Conservation (phyloP, 2,329 filamentous ascomycete species). For the Fusarium sacchari region DNA sequence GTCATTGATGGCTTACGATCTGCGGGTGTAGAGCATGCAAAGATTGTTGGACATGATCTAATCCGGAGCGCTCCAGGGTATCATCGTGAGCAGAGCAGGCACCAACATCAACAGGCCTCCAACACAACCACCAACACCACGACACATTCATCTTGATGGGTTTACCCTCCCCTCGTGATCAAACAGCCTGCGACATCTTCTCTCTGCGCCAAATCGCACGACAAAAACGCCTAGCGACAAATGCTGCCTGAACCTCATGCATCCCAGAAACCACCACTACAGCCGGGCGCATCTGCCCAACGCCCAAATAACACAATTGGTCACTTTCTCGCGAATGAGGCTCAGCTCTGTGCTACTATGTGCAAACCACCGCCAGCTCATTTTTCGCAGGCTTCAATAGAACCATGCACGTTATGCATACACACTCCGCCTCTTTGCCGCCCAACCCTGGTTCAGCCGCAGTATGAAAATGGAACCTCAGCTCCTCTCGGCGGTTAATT, state of each 20-base stretch:
- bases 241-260: background rate
- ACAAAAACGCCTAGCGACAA: background rate
- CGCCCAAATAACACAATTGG: background rate
- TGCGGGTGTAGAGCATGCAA: background rate
- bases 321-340: background rate
- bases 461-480: background rate
- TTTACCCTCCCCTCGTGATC: background rate
- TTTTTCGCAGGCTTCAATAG: background rate
- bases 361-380: background rate
- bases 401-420: background rate
- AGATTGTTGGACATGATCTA: background rate
- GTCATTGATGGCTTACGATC: background rate
- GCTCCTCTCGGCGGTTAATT: background rate
- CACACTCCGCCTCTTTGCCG: constrained; percentile 1
- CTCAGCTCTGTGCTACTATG: background rate
- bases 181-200: background rate
- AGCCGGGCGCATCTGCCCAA: background rate
- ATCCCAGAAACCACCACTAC: background rate
- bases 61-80: background rate
- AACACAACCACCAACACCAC: background rate
- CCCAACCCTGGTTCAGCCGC: constrained; percentile 6
- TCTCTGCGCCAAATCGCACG: background rate
- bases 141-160: background rate
- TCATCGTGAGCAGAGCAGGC: background rate
- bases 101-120: background rate